phyloP scores from a whole-genome alignment of 176 grass and related monocot genomes.

The Aechmea fasciata region DNA sequence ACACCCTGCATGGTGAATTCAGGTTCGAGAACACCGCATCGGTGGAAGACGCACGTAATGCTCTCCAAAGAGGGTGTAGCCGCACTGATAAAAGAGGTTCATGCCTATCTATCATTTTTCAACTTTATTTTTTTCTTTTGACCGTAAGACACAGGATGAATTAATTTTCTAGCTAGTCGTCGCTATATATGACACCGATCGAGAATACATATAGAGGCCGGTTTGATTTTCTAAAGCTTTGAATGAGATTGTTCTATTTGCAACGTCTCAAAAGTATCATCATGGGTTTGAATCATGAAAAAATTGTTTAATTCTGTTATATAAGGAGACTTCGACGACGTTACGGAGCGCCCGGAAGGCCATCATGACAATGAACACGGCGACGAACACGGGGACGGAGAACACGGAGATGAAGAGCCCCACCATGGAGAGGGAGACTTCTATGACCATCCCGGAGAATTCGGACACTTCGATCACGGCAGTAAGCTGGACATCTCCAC shows the following conservation, averaged over 20 bases:
- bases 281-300: neutral
- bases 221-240: neutral
- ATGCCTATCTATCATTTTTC: no score
- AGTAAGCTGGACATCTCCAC: slow-evolving; percentile 47
- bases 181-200: no score
- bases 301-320: neutral
- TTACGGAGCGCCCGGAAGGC: slow-evolving; percentile 31
- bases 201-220: neutral
- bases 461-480: neutral
- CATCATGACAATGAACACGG: slow-evolving; percentile 42
- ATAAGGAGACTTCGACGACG: slow-evolving; percentile 45
- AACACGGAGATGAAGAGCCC: neutral
- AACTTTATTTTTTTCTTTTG: no score
- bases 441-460: slow-evolving; percentile 8
- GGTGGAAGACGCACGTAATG: slow-evolving; percentile 35
- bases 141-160: no score
- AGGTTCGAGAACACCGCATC: slow-evolving; percentile 48
- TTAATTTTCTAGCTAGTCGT: no score
- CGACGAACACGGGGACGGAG: neutral
- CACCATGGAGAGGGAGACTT: slow-evolving; percentile 1
- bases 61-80: slow-evolving; percentile 41
- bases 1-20: slow-evolving; percentile 37
- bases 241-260: neutral
- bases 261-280: neutral
- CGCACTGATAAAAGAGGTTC: slow-evolving; percentile 34